Evolutionary conservation across 2,329 filamentous ascomycete species (phyloP).

Genomic region (Colletotrichum zoysiae): DNA sequence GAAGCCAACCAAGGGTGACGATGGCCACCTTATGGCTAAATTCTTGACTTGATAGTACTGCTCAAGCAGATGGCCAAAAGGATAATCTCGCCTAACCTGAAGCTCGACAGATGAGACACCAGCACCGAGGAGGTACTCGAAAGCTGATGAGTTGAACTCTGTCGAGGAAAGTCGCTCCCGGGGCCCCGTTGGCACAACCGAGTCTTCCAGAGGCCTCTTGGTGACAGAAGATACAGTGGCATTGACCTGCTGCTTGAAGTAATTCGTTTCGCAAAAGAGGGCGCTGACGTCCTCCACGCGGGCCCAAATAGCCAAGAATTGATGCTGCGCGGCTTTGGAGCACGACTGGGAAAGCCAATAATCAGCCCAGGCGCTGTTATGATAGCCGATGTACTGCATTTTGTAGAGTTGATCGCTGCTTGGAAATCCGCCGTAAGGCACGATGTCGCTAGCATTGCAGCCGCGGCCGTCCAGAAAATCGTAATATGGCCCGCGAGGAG

Average conservation of each 20-base stretch:
- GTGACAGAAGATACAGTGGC: constrained; percentile 51
- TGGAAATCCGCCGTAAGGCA: constrained; percentile 18
- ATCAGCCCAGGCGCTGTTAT: constrained; percentile 49
- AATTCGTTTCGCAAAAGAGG: constrained; percentile 58
- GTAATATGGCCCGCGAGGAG: constrained; percentile 34
- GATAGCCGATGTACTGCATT: constrained; percentile 60
- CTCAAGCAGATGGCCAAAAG: constrained; percentile 45
- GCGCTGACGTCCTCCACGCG: constrained; percentile 48
- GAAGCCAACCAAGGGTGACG: constrained; percentile 52
- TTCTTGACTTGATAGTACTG: constrained; percentile 43
- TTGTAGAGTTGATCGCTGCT: constrained; percentile 41
- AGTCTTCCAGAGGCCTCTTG: constrained; percentile 31
- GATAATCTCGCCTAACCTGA: constrained; percentile 43
- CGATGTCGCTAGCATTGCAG: constrained; percentile 49
- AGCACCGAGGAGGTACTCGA: constrained; percentile 51
- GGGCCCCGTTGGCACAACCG: constrained; percentile 19
- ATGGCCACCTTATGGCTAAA: constrained; percentile 39
- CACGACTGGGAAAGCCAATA: constrained; percentile 48
- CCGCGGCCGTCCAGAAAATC: constrained; percentile 54
- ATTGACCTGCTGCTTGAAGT: constrained; percentile 59
- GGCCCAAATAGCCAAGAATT: constrained; percentile 52
- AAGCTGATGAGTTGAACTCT: constrained; percentile 52
- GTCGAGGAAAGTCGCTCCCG: constrained; percentile 39
- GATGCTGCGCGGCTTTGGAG: constrained; percentile 48
- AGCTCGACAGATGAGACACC: constrained; percentile 43